Evolutionary conservation across 768 basidiomycete species (phyloP).

Genomic region (Phylloporus arenicola): DNA sequence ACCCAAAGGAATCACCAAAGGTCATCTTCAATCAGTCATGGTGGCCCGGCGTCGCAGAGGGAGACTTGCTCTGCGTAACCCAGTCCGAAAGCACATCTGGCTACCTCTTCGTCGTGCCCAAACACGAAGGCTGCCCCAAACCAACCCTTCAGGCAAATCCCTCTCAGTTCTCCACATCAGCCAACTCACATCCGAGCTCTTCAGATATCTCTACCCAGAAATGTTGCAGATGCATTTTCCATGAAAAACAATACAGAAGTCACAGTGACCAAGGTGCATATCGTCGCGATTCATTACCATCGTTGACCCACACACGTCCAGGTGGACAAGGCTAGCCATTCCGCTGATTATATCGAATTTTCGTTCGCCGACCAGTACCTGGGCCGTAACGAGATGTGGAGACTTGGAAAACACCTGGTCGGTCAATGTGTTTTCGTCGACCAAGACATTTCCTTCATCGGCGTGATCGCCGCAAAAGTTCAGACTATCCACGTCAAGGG

Average conservation of each 20-base stretch:
- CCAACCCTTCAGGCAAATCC: slow-evolving; percentile 57
- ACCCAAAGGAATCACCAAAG: slow-evolving; percentile 50
- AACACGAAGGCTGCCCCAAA: slow-evolving; percentile 55
- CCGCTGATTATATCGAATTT: slow-evolving; percentile 80
- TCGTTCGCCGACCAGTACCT: slow-evolving; percentile 94
- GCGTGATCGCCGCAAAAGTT: slow-evolving; percentile 77
- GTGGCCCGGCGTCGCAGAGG: slow-evolving; percentile 77
- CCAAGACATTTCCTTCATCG: slow-evolving; percentile 83
- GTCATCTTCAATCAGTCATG: slow-evolving; percentile 68
- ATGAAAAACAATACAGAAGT: slow-evolving; percentile 72
- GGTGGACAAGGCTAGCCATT: slow-evolving; percentile 62
- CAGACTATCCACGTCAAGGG: slow-evolving; percentile 70
- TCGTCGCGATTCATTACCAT: neutral
- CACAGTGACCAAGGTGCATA: slow-evolving; percentile 57
- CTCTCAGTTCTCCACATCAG: neutral
- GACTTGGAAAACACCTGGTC: slow-evolving; percentile 75
- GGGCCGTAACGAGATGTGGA: slow-evolving; percentile 96
- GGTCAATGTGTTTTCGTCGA: slow-evolving; percentile 77
- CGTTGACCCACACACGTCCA: slow-evolving; percentile 26
- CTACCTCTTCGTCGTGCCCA: slow-evolving; percentile 63
- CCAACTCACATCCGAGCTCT: neutral
- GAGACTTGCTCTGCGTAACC: slow-evolving; percentile 62
- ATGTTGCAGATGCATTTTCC: slow-evolving; percentile 65
- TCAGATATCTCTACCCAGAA: slow-evolving; percentile 71
- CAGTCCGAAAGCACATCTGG: slow-evolving; percentile 38